phyloP scores from a whole-genome alignment of 345 rosid genomes.

The Rubroshorea leprosula region DNA sequence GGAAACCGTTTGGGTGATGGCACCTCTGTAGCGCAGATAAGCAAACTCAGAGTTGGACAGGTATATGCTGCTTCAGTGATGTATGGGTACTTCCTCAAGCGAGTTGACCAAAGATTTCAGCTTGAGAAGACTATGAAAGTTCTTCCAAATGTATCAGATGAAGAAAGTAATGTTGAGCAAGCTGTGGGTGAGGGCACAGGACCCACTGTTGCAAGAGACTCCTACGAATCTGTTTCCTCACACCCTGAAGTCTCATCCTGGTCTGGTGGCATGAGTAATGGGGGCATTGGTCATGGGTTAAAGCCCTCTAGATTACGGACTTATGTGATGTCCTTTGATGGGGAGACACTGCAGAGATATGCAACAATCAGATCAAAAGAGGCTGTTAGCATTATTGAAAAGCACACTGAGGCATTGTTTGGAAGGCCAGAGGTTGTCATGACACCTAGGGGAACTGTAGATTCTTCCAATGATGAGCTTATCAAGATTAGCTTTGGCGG shows the following conservation, averaged over 20 bases:
- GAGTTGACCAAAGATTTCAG: slow-evolving; percentile 93
- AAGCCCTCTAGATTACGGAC: slow-evolving; percentile 63
- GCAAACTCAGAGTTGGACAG: slow-evolving; percentile 91
- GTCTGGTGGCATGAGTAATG: slow-evolving; percentile 55
- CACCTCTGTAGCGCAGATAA: slow-evolving; percentile 57
- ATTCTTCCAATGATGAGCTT: slow-evolving; percentile 65
- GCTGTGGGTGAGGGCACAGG: slow-evolving; percentile 28
- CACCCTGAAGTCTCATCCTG: slow-evolving; percentile 52
- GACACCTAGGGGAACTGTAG: slow-evolving; percentile 59
- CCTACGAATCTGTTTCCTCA: slow-evolving; percentile 37
- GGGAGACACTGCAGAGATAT: slow-evolving; percentile 84
- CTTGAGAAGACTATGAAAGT: slow-evolving; percentile 91
- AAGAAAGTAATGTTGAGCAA: slow-evolving; percentile 26
- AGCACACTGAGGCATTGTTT: slow-evolving; percentile 94
- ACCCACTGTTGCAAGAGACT: slow-evolving; percentile 22
- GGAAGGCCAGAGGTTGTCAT: slow-evolving; percentile 80
- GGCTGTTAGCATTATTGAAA: slow-evolving; percentile 82
- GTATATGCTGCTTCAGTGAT: slow-evolving; percentile 97
- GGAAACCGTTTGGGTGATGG: slow-evolving; percentile 60
- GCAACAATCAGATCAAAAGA: slow-evolving; percentile 93
- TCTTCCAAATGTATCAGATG: slow-evolving; percentile 42
- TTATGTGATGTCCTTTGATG: slow-evolving; percentile 89
- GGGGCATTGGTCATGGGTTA: slow-evolving; percentile 45
- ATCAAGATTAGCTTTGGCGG: slow-evolving; percentile 83
- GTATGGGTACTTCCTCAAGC: slow-evolving; percentile 94